Conservation (phyloP, 805 yeast species). For the Candida awuae region DNA sequence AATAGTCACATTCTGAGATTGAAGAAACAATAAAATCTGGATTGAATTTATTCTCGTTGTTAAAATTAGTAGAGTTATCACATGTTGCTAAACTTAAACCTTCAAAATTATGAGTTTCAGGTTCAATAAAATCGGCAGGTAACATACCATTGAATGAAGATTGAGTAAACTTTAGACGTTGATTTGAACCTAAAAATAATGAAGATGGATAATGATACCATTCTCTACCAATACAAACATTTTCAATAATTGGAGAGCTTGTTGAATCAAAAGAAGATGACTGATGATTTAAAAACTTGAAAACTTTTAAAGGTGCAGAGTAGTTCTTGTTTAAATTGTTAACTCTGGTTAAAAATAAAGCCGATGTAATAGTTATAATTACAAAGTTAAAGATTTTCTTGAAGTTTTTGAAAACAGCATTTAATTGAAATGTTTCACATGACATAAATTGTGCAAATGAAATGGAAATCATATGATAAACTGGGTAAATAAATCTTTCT, state of each 20-base stretch:
- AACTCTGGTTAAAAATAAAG: conserved; percentile 12
- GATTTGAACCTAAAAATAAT: conserved; percentile 61
- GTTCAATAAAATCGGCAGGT: conserved; percentile 74
- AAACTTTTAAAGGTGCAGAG: conserved; percentile 61
- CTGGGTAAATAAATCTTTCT: conserved; percentile 83
- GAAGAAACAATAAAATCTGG: conserved; percentile 40
- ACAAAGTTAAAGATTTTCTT: conserved; percentile 6
- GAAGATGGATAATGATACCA: conserved; percentile 93
- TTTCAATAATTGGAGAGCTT: conserved; percentile 25
- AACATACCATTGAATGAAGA: conserved; percentile 81
- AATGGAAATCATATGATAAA: conserved; percentile 61
- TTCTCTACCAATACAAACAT: conserved; percentile 87
- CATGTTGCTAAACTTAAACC: conserved; percentile 33
- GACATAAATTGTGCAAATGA: conserved; percentile 45
- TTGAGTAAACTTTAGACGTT: conserved; percentile 57
- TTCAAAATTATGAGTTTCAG: conserved; percentile 15
- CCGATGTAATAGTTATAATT: background rate
- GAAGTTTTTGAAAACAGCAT: conserved; percentile 4
- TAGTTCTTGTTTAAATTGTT: conserved; percentile 58
- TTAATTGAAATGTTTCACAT: conserved; percentile 19
- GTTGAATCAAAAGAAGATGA: conserved; percentile 24
- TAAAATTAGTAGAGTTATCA: conserved; percentile 55
- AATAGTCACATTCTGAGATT: conserved; percentile 54
- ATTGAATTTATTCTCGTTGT: conserved; percentile 64
- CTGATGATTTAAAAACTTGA: conserved; percentile 25